Conservation (phyloP, 805 yeast genomes). For the Starmerella apicola region DNA sequence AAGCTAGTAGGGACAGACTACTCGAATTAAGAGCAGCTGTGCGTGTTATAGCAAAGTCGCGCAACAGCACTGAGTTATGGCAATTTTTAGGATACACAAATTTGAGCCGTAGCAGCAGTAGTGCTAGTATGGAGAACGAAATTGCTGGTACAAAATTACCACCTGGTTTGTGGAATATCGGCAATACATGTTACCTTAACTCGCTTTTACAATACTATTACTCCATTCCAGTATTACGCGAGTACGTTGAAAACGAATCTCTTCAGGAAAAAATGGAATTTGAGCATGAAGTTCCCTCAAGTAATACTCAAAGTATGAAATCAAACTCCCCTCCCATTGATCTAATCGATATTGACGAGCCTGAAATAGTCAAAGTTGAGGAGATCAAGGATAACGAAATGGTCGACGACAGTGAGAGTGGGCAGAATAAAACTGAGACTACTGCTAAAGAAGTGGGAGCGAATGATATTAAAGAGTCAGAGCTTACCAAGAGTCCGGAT, state of each 20-base stretch:
- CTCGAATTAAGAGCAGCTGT: conserved; percentile 47
- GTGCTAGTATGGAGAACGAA: not conserved
- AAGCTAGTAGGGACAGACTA: conserved; percentile 38
- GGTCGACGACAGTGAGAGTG: not conserved
- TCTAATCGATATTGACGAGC: not conserved
- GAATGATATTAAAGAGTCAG: not conserved
- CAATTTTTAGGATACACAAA: conserved; percentile 36
- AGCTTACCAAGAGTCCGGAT: not conserved
- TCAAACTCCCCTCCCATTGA: not conserved
- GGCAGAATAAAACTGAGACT: too few species aligned
- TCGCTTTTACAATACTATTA: conserved; percentile 85
- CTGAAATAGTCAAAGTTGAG: not conserved
- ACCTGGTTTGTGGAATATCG: conserved; percentile 84
- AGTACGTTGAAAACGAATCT: conserved; percentile 35
- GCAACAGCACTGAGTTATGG: conserved; percentile 42
- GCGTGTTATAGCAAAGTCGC: conserved; percentile 40
- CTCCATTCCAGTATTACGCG: conserved; percentile 68
- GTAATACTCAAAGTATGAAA: not conserved
- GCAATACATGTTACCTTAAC: conserved; percentile 90
- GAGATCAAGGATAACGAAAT: too few species aligned
- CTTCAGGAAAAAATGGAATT: not conserved
- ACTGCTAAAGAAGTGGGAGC: not conserved
- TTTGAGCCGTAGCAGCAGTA: not conserved
- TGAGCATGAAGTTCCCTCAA: not conserved
- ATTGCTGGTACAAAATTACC: conserved; percentile 39